Conservation (phyloP, 1,284 basidiomycete genomes). For the Melampsora larici-populina region DNA sequence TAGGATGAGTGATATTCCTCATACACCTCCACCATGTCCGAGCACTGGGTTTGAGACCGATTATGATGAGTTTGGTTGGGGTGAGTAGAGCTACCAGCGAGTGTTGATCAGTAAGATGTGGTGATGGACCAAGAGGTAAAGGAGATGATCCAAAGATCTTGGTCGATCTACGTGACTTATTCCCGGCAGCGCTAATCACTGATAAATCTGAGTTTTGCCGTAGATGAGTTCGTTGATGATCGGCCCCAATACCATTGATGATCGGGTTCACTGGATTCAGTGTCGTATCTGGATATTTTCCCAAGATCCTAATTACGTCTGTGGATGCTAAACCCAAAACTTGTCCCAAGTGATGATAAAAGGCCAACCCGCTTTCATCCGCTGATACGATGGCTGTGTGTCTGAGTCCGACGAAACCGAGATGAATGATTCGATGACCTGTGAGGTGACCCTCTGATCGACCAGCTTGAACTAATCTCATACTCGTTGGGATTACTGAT, state of each 20-base stretch:
- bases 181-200: constrained; percentile 4
- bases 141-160: constrained; percentile 75
- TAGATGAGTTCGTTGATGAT: not conserved
- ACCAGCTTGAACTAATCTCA: constrained; percentile 69
- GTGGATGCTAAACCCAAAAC: constrained; percentile 92
- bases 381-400: constrained; percentile 91
- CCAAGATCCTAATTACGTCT: constrained; percentile 88
- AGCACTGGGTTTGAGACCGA: constrained; percentile 84
- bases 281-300: constrained; percentile 71
- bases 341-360: constrained; percentile 92
- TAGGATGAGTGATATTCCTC: constrained; percentile 9
- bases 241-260: not conserved
- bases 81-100: constrained; percentile 83
- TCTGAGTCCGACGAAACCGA: constrained; percentile 86
- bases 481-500: constrained; percentile 56
- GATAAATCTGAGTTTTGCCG: constrained; percentile 29
- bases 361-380: constrained; percentile 85
- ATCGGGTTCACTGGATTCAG: not conserved
- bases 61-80: constrained; percentile 82
- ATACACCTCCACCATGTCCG: constrained; percentile 83
- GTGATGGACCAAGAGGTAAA: constrained; percentile 72
- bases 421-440: constrained; percentile 76
- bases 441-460: constrained; percentile 86
- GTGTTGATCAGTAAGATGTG: constrained; percentile 78
- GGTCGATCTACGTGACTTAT: constrained; percentile 54